A percentile compares a stretch with the other conserved stretches of the same genome.
Conservation (phyloP, 805 yeast species). For the Ogataea philodendri region DNA sequence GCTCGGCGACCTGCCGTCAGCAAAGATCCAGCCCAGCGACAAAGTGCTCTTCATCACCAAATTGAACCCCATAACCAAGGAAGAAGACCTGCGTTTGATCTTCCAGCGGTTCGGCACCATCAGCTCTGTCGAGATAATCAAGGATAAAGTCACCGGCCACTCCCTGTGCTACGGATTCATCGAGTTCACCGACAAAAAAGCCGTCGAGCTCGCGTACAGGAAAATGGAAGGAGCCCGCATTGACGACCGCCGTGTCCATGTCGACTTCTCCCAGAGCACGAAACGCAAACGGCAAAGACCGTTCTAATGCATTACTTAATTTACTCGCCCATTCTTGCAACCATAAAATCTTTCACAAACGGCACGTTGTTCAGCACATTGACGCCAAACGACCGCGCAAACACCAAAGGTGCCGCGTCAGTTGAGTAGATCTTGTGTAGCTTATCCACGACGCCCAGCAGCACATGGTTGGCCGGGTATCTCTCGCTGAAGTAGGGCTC, state of each 20-base stretch:
- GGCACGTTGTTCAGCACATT: constrained; percentile 61
- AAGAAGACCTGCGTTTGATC: constrained; percentile 51
- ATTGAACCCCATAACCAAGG: constrained; percentile 59
- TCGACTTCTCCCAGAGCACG: constrained; percentile 65
- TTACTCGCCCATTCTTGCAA: constrained; percentile 41
- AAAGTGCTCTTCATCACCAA: constrained; percentile 61
- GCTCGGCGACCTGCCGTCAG: constrained; percentile 60
- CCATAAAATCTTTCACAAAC: constrained; percentile 67
- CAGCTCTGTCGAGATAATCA: constrained; percentile 48
- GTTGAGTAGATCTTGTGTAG: constrained; percentile 83
- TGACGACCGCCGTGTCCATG: constrained; percentile 62
- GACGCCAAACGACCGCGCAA: constrained; percentile 73
- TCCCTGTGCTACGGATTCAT: constrained; percentile 64
- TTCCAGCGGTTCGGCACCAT: constrained; percentile 64
- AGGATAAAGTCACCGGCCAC: constrained; percentile 45
- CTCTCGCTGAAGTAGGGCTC: constrained; percentile 87
- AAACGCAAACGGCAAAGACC: constrained; percentile 8
- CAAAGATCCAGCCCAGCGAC: constrained; percentile 59
- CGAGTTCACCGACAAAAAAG: constrained; percentile 45
- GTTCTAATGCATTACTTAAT: not conserved
- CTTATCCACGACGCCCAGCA: constrained; percentile 88
- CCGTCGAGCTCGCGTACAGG: constrained; percentile 61
- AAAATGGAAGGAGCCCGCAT: constrained; percentile 61
- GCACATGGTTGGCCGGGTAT: constrained; percentile 72
- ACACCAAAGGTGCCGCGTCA: constrained; percentile 70